A percentile compares a stretch with the other conserved stretches of the same genome.
Conservation (phyloP, 345 rosid species). For the Eucalyptus coolabah region DNA sequence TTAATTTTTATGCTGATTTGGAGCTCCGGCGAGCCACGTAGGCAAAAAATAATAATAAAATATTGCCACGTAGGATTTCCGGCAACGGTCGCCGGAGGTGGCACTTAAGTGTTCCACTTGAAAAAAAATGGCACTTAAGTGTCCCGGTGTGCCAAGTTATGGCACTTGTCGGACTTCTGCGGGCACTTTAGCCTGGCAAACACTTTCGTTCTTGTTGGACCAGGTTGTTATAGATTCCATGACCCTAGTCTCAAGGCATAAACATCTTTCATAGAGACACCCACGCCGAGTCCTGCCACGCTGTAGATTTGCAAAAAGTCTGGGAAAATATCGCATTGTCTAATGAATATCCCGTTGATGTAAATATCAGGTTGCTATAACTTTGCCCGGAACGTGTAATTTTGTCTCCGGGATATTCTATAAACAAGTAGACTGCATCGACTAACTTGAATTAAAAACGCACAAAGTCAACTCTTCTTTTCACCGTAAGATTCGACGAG, state of each 20-base stretch:
- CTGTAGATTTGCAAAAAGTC: not conserved
- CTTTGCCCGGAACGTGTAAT: not conserved
- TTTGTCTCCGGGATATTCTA: not conserved
- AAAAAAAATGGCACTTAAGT: too few relatives aligned
- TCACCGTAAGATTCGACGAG: too few relatives aligned
- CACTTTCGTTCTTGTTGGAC: not conserved
- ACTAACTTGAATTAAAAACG: too few relatives aligned
- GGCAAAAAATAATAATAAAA: too few relatives aligned
- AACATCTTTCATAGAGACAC: not conserved
- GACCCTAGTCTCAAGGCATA: not conserved
- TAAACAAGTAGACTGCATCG: not conserved
- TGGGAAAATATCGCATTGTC: not conserved
- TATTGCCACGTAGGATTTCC: too few relatives aligned
- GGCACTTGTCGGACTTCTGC: too few relatives aligned
- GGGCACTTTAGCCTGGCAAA: accelerated
- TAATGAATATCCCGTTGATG: not conserved
- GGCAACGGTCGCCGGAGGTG: too few relatives aligned
- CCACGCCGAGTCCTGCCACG: not conserved
- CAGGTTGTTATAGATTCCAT: not conserved
- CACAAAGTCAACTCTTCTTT: too few relatives aligned
- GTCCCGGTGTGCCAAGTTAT: too few relatives aligned
- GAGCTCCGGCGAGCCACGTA: too few relatives aligned
- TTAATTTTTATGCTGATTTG: too few relatives aligned
- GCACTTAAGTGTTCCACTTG: too few relatives aligned
- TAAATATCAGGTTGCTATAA: not conserved